Base-by-base conservation (phyloP, 768 basidiomycete species). In the Galerina marginata region DNA sequence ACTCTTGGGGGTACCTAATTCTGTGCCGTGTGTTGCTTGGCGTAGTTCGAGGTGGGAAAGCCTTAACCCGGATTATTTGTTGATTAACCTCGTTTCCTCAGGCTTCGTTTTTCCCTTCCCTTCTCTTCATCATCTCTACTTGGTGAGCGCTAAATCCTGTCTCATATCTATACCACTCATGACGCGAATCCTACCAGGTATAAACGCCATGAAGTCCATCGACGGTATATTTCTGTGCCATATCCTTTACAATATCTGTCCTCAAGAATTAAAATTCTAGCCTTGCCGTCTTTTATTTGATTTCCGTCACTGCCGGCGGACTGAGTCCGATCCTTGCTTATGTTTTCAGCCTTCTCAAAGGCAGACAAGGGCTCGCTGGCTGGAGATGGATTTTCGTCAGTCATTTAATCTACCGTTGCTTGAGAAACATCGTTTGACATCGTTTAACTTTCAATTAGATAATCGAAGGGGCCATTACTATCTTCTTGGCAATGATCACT, bases 351-450 rank as follows among this genome's bases (percentile, higher is more conserved):
- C 69, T 75, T 9, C 71, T 84, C 9, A 71, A 77, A 57, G 79
- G 80, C 6, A 75, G 66, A 63, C 67, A 71, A 23, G 72, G 76
- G 33, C 72, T 82, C 36, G 74, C 74, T 15, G 81, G 81, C 25
- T 83, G 82, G 82, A 73, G 75, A 48, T 84, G 81, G 80, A 83
- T 84, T 58, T 83, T 83, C 54, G 81, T 81, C 62, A 62, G 77
- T 67, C 29, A 33, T 33, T 7, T 33, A 33, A 5, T 33, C 29
- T 6, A 10, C 51, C 29, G 37, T 29, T 39, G 20, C 38, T 9
- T 11, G n/a, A 29, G 29, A 33, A 33, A 4, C 7, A 36, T 38
- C 6, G 2, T 14, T 61, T 42, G 2, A 39, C 45, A 9, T 29
- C 26, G 61, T 40, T 47, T 25, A 4, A 20, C 46, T 61, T n/a